Evolutionary conservation across 1,284 basidiomycete species (phyloP).

Genomic region (Heterobasidion parviporum): DNA sequence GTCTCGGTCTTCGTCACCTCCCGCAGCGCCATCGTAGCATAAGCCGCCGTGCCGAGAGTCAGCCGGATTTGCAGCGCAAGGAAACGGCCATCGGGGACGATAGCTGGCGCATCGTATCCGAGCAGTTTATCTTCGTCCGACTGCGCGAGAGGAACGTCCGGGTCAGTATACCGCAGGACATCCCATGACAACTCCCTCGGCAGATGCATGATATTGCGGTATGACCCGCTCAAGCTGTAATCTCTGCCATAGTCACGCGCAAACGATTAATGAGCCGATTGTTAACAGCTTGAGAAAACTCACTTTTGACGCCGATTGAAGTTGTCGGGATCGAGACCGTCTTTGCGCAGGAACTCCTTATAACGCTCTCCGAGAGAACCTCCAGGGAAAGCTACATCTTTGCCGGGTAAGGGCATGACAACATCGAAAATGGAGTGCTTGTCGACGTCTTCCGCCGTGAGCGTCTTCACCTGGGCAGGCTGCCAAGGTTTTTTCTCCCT

Average conservation of each 20-base stretch:
- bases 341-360: conserved; percentile 68
- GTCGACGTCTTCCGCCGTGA: conserved; percentile 69
- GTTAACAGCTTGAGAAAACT: conserved; percentile 17
- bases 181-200: conserved; percentile 79
- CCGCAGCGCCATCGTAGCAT: conserved; percentile 93
- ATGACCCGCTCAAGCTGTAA: conserved; percentile 88
- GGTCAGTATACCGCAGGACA: conserved; percentile 85
- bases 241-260: conserved; percentile 45
- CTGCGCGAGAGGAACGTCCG: conserved; percentile 84
- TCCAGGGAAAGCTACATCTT: conserved; percentile 84
- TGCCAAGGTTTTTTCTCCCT: conserved; percentile 45
- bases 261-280: background rate
- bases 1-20: conserved; percentile 93
- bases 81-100: conserved; percentile 70
- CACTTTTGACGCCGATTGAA: conserved; percentile 86
- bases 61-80: conserved; percentile 78
- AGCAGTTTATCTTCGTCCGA: conserved; percentile 92
- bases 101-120: conserved; percentile 62
- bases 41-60: conserved; percentile 79
- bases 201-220: conserved; percentile 84
- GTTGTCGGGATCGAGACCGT: conserved; percentile 84
- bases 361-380: conserved; percentile 80
- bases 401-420: conserved; percentile 92
- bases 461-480: conserved; percentile 63
- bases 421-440: conserved; percentile 89